A percentile compares a stretch with the other conserved stretches of the same genome.
Conservation (phyloP, 228 moss, liverwort and hornwort species). For the Sphagnum magellanicum region DNA sequence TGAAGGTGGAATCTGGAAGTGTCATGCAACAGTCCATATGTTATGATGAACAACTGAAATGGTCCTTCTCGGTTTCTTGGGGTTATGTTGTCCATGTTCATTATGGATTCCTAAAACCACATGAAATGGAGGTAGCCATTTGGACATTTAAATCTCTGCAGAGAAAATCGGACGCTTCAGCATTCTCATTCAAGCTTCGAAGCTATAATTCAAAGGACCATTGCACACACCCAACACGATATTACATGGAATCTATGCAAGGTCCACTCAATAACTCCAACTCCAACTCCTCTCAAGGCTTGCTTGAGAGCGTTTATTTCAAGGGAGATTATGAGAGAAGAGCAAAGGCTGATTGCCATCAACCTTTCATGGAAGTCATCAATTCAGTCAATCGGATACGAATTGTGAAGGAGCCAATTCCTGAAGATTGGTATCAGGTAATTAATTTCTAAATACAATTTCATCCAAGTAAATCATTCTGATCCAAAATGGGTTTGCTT, state of each 20-base stretch:
- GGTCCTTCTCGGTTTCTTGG: slow-evolving; percentile 47
- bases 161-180: slow-evolving; percentile 31
- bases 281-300: no score
- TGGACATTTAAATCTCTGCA: slow-evolving; percentile 46
- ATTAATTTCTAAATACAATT: no score
- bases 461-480: no score
- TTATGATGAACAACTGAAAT: slow-evolving; percentile 21
- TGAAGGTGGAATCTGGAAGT: slow-evolving; percentile 35
- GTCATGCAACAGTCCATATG: slow-evolving; percentile 51
- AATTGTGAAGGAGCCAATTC: no score
- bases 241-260: slow-evolving; percentile 25
- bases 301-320: no score
- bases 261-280: no score
- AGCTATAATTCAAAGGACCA: slow-evolving; percentile 26
- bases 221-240: slow-evolving; percentile 36
- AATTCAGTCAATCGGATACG: no score
- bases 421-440: no score
- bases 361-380: no score
- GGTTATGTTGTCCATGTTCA: slow-evolving; percentile 47
- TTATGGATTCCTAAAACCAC: slow-evolving; percentile 36
- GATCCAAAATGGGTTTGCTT: no score
- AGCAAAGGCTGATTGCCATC: no score
- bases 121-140: slow-evolving; percentile 36
- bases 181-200: slow-evolving; percentile 44
- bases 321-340: no score